Base-by-base conservation (phyloP, 2,329 filamentous ascomycete genomes). In the Diaporthe ampelina region DNA sequence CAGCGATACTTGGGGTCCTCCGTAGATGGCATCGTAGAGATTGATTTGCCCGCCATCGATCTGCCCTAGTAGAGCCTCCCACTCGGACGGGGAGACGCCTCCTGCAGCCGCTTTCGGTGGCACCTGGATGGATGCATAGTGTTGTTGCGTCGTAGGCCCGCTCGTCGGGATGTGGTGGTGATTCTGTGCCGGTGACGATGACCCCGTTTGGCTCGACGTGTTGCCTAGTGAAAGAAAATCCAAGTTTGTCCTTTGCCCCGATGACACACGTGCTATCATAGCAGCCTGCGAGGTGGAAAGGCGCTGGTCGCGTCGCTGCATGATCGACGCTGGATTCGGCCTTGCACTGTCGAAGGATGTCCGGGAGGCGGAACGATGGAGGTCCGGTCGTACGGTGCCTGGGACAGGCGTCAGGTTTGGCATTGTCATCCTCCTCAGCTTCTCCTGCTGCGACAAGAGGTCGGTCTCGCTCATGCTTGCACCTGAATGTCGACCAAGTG, bases 11-110 rank as follows among this genome's bases (percentile, higher is more conserved):
- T 86, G 87, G 13, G 89, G 88, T 0, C 93, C 93, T 50, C 93
- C 94, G 78, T 95, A 95, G 72, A 95, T 94, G 54, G 92, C 92
- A 80, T 95, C 93, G 82, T 94, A 97, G n/a, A 97, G 93, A 80
- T 96, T 97, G 71, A 92, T 91, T 77, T 93, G 89, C 0, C 94
- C 94, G 48, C 92, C 92, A 78, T 97, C 95, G 81, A 97, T 91
- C 29, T 92, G 93, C 5, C 93, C 92, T 2, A 97, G 88, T 0
- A 97, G 87, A 1, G 92, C 91, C 81, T 97, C 95, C 95, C 95
- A 97, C 78, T 97, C 94, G 0, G 91, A 87, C 11, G 91, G 85
- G 0, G 91, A 91, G 17, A 92, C 87, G 21, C 83, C 84, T 4
- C 81, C 76, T 79, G 77, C 52, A 15, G 70, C 50, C 52, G 83